Percentiles rank a stretch among this genome's conserved stretches.
Conservation (phyloP, 352 stramenopile genomes). For the Pythium myriotylum region DNA sequence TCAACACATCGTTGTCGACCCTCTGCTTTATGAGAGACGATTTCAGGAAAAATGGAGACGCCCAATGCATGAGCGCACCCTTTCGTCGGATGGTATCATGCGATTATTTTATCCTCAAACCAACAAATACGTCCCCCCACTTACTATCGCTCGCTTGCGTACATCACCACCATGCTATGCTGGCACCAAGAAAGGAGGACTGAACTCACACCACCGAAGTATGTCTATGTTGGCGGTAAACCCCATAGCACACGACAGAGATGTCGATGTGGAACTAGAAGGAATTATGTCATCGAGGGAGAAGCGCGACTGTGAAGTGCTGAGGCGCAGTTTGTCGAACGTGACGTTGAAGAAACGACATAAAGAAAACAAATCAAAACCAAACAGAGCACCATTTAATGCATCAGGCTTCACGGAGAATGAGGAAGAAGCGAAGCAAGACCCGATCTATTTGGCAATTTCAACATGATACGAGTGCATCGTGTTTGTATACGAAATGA, state of each 20-base stretch:
- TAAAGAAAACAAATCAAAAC: slow-evolving; percentile 38
- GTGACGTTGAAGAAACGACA: slow-evolving; percentile 61
- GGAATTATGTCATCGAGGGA: neutral
- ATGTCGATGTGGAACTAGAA: slow-evolving; percentile 11
- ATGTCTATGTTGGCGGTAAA: slow-evolving; percentile 25
- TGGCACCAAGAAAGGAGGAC: slow-evolving; percentile 3
- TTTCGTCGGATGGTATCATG: slow-evolving; percentile 47
- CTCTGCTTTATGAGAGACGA: slow-evolving; percentile 48
- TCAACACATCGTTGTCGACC: slow-evolving; percentile 58
- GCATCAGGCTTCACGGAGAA: slow-evolving; percentile 11
- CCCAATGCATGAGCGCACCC: slow-evolving; percentile 9
- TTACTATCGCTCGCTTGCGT: slow-evolving; percentile 51
- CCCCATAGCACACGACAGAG: neutral
- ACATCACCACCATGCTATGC: neutral
- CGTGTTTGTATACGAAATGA: too few species aligned
- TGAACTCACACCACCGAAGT: slow-evolving; percentile 28
- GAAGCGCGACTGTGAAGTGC: slow-evolving; percentile 45
- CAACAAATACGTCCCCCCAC: slow-evolving; percentile 59
- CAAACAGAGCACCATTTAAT: slow-evolving; percentile 18
- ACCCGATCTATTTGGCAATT: slow-evolving; percentile 55
- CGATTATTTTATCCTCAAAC: slow-evolving; percentile 42
- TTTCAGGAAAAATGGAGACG: slow-evolving; percentile 67
- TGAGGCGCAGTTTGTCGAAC: slow-evolving; percentile 61
- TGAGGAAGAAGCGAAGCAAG: neutral
- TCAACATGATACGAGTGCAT: slow-evolving; percentile 38